Evolutionary conservation across 495 filamentous ascomycete genomes (phyloP).

Genomic region (Neurospora sp.): DNA sequence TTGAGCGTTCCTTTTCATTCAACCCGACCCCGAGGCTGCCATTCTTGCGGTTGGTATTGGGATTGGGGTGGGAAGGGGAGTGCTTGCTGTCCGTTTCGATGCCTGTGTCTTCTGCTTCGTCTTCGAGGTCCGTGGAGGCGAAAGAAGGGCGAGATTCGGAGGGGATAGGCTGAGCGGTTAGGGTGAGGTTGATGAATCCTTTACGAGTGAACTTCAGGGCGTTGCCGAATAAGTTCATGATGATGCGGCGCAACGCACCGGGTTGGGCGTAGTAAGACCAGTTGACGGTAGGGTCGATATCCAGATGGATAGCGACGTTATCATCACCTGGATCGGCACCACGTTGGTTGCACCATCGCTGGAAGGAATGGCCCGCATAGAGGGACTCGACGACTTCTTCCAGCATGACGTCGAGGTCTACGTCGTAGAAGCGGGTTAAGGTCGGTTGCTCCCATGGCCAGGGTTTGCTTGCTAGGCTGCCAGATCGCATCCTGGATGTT

Average conservation of each 20-base stretch:
- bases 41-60: not conserved
- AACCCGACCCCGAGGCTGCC: not conserved
- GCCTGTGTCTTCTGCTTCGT: not conserved
- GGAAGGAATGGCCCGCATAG: not conserved
- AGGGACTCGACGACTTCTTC: slow-evolving; percentile 46
- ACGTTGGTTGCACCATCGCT: slow-evolving; percentile 5
- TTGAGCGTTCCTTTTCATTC: slow-evolving; percentile 11
- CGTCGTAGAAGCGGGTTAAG: not conserved
- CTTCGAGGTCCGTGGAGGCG: not conserved
- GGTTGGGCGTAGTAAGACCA: slow-evolving; percentile 60
- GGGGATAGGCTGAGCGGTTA: slow-evolving; percentile 29
- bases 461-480: not conserved
- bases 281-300: slow-evolving; percentile 45
- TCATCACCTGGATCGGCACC: slow-evolving; percentile 6
- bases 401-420: slow-evolving; percentile 36
- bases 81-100: slow-evolving; percentile 20
- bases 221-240: slow-evolving; percentile 80
- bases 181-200: slow-evolving; percentile 53
- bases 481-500: not conserved
- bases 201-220: slow-evolving; percentile 66
- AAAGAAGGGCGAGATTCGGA: not conserved
- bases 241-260: slow-evolving; percentile 59
- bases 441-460: not conserved
- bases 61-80: not conserved
- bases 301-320: slow-evolving; percentile 48